Evolutionary conservation across 2,329 filamentous ascomycete genomes (phyloP).

Genomic region (Graphiopsis chlorocephala): DNA sequence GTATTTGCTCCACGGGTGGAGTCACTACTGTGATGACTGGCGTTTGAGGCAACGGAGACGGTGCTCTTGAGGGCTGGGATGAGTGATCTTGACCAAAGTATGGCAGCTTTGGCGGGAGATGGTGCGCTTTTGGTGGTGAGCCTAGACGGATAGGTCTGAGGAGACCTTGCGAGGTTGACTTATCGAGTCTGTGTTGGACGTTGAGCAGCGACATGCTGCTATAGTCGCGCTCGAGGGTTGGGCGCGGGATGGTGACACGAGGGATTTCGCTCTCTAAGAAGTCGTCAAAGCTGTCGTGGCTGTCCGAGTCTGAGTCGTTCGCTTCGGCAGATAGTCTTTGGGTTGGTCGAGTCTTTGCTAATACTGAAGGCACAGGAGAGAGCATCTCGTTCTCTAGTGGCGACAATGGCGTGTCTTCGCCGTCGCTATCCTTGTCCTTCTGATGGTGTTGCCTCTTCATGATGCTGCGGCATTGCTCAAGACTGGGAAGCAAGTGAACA

Average conservation of each 20-base stretch:
- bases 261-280: constrained; percentile 20
- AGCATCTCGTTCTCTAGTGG: background rate
- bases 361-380: background rate
- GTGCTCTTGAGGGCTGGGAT: background rate
- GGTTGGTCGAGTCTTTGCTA: background rate
- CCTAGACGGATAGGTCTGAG: constrained; percentile 28
- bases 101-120: constrained; percentile 25
- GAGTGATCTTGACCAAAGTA: constrained; percentile 18
- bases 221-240: constrained; percentile 15
- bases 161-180: constrained; percentile 21
- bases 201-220: constrained; percentile 22
- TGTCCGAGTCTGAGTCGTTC: constrained; percentile 28
- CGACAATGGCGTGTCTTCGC: background rate
- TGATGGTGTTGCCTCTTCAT: background rate
- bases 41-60: background rate
- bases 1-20: background rate
- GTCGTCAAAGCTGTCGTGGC: constrained; percentile 30
- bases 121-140: constrained; percentile 29
- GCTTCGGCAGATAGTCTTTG: background rate
- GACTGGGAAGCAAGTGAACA: background rate
- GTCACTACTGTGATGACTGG: background rate
- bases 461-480: background rate
- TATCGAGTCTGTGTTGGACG: background rate
- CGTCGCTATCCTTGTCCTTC: background rate
- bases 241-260: constrained; percentile 19